These are phyloP conservation scores for Scutellaria baicalensis DNA, from an alignment of 257 asterid genomes.

Conservation along the genomic window DNA sequence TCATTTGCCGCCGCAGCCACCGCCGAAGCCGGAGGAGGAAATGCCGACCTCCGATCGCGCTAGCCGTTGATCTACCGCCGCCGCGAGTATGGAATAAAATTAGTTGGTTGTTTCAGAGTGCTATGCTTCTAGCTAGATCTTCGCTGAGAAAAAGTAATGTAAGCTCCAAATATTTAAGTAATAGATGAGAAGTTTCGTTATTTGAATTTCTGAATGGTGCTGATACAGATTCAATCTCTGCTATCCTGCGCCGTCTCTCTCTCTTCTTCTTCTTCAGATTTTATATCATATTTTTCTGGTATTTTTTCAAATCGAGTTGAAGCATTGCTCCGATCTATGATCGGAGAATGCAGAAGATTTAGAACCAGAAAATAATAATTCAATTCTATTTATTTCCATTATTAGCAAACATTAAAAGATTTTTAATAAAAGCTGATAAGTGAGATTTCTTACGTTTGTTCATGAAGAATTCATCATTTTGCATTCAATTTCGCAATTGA, in stretches of 20 bases:
- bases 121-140: constrained; percentile 12
- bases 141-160: constrained; percentile 7
- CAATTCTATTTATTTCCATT: no score
- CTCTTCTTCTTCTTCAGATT: no score
- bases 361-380: not conserved
- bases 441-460: no score
- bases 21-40: constrained; percentile 41
- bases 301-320: not conserved
- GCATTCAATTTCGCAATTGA: no score
- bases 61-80: constrained; percentile 6
- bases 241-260: not conserved
- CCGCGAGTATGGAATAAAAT: constrained; percentile 23
- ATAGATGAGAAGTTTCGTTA: not conserved
- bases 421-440: not conserved
- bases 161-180: constrained; percentile 11
- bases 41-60: constrained; percentile 19
- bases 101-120: constrained; percentile 9
- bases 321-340: constrained; percentile 3
- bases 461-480: no score
- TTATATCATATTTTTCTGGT: not conserved
- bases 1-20: constrained; percentile 41
- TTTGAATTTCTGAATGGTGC: constrained; percentile 1
- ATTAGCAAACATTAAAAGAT: not conserved
- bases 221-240: not conserved
- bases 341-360: not conserved